A percentile compares a stretch with the other conserved stretches of the same genome.
Evolutionary conservation across 2,329 filamentous ascomycete genomes (phyloP).

Genomic region (Sarocladium oryzae): DNA sequence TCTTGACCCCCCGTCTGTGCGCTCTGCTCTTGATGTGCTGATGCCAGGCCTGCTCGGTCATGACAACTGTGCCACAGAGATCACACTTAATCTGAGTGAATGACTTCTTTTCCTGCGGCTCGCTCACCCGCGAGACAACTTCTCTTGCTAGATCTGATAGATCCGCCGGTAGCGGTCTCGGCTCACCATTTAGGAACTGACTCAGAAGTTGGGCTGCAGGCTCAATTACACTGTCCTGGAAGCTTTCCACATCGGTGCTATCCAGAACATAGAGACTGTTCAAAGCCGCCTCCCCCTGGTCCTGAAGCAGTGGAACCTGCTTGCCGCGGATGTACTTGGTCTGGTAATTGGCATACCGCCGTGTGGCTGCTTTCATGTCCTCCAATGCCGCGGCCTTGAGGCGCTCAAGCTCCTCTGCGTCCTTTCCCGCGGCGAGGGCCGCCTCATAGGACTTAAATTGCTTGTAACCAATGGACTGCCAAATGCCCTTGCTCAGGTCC

Average conservation of each 20-base stretch:
- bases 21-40: slow-evolving; percentile 30
- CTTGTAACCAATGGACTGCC: slow-evolving; percentile 95
- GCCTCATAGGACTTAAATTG: slow-evolving; percentile 72
- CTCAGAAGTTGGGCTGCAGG: slow-evolving; percentile 57
- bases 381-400: slow-evolving; percentile 59
- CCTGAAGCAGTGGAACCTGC: slow-evolving; percentile 61
- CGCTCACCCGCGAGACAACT: slow-evolving; percentile 46
- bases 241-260: slow-evolving; percentile 61
- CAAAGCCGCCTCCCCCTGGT: slow-evolving; percentile 42
- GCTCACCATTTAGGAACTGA: slow-evolving; percentile 53
- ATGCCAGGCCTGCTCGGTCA: slow-evolving; percentile 46
- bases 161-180: slow-evolving; percentile 44
- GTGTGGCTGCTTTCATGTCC: slow-evolving; percentile 72
- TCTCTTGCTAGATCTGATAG: slow-evolving; percentile 42
- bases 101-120: slow-evolving; percentile 41
- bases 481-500: slow-evolving; percentile 78
- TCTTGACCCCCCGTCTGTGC: slow-evolving; percentile 28
- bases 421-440: slow-evolving; percentile 29
- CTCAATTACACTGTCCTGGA: slow-evolving; percentile 55
- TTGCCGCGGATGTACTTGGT: slow-evolving; percentile 82
- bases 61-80: slow-evolving; percentile 58
- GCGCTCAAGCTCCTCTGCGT: slow-evolving; percentile 38
- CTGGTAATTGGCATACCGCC: slow-evolving; percentile 83
- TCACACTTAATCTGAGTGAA: slow-evolving; percentile 49
- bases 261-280: slow-evolving; percentile 72